Percentiles rank a stretch among this genome's conserved stretches.
These are phyloP conservation scores for Fusarium equiseti DNA, from an alignment of 2,329 filamentous ascomycete genomes.

Conservation along the genomic window DNA sequence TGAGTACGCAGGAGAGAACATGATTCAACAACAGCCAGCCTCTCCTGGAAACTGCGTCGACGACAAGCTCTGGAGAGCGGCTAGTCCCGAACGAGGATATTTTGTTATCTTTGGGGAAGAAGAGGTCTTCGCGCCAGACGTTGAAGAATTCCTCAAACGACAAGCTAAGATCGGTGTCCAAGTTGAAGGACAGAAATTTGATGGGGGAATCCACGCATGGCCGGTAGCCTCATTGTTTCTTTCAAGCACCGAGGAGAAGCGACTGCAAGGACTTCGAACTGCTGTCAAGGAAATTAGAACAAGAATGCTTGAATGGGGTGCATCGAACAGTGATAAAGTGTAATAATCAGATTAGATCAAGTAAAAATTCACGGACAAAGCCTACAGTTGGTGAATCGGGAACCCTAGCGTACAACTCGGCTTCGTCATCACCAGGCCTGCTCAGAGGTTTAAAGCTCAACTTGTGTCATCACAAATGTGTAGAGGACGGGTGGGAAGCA, in stretches of 20 bases:
- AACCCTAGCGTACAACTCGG: conserved; percentile 65
- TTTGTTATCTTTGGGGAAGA: conserved; percentile 79
- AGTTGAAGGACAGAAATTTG: conserved; percentile 70
- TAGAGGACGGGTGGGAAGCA: not conserved
- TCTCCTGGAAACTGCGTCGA: conserved; percentile 80
- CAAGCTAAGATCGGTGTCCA: conserved; percentile 66
- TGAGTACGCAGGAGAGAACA: conserved; percentile 69
- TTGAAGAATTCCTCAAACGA: conserved; percentile 68
- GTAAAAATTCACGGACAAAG: conserved; percentile 59
- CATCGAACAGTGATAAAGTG: conserved; percentile 28
- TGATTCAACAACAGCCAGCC: conserved; percentile 52
- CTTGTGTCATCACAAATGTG: conserved; percentile 56
- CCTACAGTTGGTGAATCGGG: conserved; percentile 44
- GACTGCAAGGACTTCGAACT: conserved; percentile 64
- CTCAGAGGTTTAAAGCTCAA: conserved; percentile 55
- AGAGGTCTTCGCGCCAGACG: conserved; percentile 81
- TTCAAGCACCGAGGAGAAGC: conserved; percentile 60
- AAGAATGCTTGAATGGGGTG: conserved; percentile 41
- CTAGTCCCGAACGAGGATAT: conserved; percentile 75
- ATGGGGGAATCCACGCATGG: conserved; percentile 83
- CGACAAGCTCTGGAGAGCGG: conserved; percentile 72
- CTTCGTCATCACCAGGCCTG: conserved; percentile 58
- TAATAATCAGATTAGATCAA: conserved; percentile 74
- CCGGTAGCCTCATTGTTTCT: conserved; percentile 76
- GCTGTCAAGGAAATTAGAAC: conserved; percentile 55